A percentile compares a stretch with the other conserved stretches of the same genome.
These are phyloP conservation scores for Tetrahymena malaccensis DNA, from an alignment of 73 alveolate genomes.

Conservation along the genomic window DNA sequence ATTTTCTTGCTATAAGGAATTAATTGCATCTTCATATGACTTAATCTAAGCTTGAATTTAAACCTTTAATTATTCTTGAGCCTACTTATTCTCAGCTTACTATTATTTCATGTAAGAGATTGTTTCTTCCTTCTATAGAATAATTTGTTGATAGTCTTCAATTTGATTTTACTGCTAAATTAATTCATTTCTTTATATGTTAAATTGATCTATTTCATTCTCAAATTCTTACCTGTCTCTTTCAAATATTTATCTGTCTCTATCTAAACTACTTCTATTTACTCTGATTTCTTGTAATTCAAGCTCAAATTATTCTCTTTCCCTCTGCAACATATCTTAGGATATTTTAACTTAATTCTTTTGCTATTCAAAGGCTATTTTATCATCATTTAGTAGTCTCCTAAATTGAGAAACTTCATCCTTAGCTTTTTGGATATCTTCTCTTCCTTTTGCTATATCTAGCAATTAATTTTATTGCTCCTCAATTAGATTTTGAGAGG, in stretches of 20 bases:
- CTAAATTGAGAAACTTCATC: background rate
- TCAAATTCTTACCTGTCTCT: background rate
- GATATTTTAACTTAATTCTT: background rate
- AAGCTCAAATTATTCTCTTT: background rate
- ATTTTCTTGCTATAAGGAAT: background rate
- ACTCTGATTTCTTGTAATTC: background rate
- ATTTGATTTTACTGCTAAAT: background rate
- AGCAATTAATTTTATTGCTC: background rate
- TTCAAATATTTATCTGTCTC: background rate
- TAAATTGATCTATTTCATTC: background rate
- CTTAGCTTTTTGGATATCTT: background rate
- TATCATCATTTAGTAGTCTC: background rate
- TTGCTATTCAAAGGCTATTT: background rate
- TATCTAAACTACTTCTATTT: background rate
- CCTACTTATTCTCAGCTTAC: background rate
- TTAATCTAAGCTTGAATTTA: background rate
- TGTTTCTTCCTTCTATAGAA: background rate
- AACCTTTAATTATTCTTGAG: background rate
- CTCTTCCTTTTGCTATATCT: background rate
- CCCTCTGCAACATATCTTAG: background rate
- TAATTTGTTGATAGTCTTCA: background rate
- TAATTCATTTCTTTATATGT: background rate
- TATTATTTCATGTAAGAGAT: background rate
- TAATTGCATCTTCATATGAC: background rate
- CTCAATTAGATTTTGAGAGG: background rate